These are phyloP conservation scores for Ophiorrhiza pumila DNA, from an alignment of 257 asterid species.

Conservation along the genomic window DNA sequence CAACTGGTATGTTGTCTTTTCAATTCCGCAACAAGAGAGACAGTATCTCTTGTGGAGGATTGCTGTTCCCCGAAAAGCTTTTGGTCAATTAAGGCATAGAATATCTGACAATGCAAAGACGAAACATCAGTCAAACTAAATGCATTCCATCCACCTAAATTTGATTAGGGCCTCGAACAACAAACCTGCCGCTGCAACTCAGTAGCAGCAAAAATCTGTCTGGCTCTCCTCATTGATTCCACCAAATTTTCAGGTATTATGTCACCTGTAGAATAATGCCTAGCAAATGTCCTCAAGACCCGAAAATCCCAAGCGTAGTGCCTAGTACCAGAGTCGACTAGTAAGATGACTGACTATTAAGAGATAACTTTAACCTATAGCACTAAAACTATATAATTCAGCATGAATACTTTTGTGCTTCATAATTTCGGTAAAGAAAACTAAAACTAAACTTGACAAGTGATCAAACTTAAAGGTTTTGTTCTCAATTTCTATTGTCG, in stretches of 20 bases:
- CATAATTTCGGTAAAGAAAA: conserved; percentile 4
- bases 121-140: not conserved
- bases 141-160: conserved; percentile 3
- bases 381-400: not conserved
- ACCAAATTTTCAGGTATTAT: conserved; percentile 81
- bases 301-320: conserved; percentile 90
- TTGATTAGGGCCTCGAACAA: conserved; percentile 16
- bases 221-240: conserved; percentile 64
- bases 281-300: conserved; percentile 70
- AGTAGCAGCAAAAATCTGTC: conserved; percentile 84
- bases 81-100: conserved; percentile 83
- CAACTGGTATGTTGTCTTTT: conserved; percentile 76
- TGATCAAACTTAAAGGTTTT: not conserved
- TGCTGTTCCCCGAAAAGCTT: conserved; percentile 61
- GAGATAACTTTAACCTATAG: conserved; percentile 6
- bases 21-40: conserved; percentile 63
- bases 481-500: not conserved
- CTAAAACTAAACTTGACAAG: not conserved
- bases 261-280: conserved; percentile 81
- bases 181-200: conserved; percentile 96
- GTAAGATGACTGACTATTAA: not conserved
- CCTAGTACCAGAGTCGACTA: conserved; percentile 32
- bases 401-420: not conserved
- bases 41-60: conserved; percentile 45
- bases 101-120: conserved; percentile 45